Percentiles rank a stretch among this genome's conserved stretches.
Evolutionary conservation across 2,329 filamentous ascomycete genomes (phyloP).

Genomic region (Pseudogymnoascus sp.): DNA sequence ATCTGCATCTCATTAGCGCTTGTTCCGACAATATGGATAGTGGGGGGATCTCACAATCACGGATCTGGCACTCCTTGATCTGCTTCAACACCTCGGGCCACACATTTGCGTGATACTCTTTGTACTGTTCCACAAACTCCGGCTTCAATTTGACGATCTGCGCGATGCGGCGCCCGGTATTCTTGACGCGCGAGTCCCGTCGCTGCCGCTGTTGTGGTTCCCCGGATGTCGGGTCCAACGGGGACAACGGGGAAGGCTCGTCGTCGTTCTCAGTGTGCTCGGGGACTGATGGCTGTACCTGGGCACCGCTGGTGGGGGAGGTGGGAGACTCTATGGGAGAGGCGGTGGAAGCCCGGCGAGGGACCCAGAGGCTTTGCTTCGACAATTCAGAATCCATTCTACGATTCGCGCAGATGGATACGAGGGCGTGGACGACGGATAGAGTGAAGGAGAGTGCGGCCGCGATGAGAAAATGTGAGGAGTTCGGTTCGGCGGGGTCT

Average conservation of each 20-base stretch:
- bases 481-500: background rate
- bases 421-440: background rate
- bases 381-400: background rate
- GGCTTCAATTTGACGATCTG: slow-evolving; percentile 69
- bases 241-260: background rate
- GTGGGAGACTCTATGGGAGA: background rate
- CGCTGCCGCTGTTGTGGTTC: background rate
- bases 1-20: slow-evolving; percentile 40
- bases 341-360: background rate
- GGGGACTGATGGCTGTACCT: background rate
- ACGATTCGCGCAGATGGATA: slow-evolving; percentile 1
- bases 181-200: slow-evolving; percentile 22
- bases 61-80: slow-evolving; percentile 69
- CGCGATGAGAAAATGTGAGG: background rate
- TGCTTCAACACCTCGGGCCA: slow-evolving; percentile 74
- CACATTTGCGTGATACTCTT: slow-evolving; percentile 64
- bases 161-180: slow-evolving; percentile 53
- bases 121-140: slow-evolving; percentile 62
- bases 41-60: slow-evolving; percentile 50
- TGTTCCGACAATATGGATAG: background rate
- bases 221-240: background rate
- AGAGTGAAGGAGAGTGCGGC: background rate
- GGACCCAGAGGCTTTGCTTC: slow-evolving; percentile 9
- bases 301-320: background rate
- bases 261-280: background rate